Evolutionary conservation across 768 basidiomycete genomes (phyloP).

Genomic region (Atractiella rhizophila): DNA sequence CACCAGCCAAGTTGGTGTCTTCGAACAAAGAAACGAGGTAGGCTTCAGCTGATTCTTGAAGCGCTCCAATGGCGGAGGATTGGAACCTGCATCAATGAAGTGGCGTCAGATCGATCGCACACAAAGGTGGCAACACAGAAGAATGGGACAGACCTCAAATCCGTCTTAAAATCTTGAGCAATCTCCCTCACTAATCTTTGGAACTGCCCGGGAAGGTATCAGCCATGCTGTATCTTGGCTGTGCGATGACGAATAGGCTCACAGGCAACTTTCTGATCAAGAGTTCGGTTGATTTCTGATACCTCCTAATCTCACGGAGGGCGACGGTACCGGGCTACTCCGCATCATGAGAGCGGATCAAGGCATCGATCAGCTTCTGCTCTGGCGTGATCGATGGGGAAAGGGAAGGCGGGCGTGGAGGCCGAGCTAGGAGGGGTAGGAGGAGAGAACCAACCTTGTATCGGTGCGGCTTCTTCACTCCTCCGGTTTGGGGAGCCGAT

Average conservation of each 20-base stretch:
- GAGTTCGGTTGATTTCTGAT: slow-evolving; percentile 23
- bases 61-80: slow-evolving; percentile 30
- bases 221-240: slow-evolving; percentile 34
- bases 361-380: no score
- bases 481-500: slow-evolving; percentile 48
- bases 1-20: slow-evolving; percentile 26
- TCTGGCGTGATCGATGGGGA: no score
- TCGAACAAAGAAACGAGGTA: slow-evolving; percentile 31
- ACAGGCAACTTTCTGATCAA: slow-evolving; percentile 24
- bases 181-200: slow-evolving; percentile 33
- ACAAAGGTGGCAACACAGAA: no score
- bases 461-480: slow-evolving; percentile 69
- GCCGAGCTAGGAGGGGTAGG: no score
- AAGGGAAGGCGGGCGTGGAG: no score
- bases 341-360: no score
- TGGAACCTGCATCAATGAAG: no score
- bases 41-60: slow-evolving; percentile 32
- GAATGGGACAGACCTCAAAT: no score
- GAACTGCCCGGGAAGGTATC: slow-evolving; percentile 33
- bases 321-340: slow-evolving; percentile 33
- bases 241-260: slow-evolving; percentile 28
- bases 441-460: no score
- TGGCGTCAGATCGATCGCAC: no score
- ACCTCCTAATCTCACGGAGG: slow-evolving; percentile 28
- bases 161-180: slow-evolving; percentile 52